Conservation (phyloP, 2,329 filamentous ascomycete species). For the Aspergillus candidus region DNA sequence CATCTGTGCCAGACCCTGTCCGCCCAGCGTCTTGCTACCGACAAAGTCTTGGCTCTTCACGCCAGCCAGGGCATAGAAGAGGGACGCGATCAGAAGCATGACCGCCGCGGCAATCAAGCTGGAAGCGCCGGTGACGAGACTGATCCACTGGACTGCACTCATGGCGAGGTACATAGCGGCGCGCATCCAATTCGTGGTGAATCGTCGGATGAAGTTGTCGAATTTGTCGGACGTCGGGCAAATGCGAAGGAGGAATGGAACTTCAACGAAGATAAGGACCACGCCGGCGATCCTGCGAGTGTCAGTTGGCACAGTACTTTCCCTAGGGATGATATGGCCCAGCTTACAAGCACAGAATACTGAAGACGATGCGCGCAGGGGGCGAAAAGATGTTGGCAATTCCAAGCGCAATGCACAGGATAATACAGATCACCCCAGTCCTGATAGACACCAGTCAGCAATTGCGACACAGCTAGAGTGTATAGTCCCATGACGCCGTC, state of each 20-base stretch:
- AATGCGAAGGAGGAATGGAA: constrained; percentile 91
- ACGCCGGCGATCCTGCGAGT: constrained; percentile 60
- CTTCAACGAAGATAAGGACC: constrained; percentile 77
- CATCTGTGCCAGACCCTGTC: constrained; percentile 93
- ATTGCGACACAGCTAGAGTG: too few species aligned
- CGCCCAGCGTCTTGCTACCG: constrained; percentile 87
- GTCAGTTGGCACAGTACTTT: constrained; percentile 36
- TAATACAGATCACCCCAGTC: constrained; percentile 53
- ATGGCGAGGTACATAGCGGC: constrained; percentile 78
- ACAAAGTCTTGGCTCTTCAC: constrained; percentile 43
- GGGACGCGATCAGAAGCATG: constrained; percentile 66
- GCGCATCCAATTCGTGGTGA: constrained; percentile 96
- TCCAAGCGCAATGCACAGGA: constrained; percentile 61
- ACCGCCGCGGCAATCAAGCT: constrained; percentile 83
- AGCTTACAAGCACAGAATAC: constrained; percentile 52
- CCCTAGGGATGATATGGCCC: not conserved
- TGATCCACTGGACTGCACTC: constrained; percentile 78
- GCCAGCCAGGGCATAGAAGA: constrained; percentile 62
- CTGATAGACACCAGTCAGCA: constrained; percentile 22
- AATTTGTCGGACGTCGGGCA: constrained; percentile 90
- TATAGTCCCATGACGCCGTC: too few species aligned
- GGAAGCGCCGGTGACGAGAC: constrained; percentile 57
- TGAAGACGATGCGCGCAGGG: constrained; percentile 54
- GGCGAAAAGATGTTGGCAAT: constrained; percentile 64
- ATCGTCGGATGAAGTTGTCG: constrained; percentile 79